Evolutionary conservation across 208 protist genomes (phyloP).

Genomic region (Acanthamoeba lenticulata): DNA sequence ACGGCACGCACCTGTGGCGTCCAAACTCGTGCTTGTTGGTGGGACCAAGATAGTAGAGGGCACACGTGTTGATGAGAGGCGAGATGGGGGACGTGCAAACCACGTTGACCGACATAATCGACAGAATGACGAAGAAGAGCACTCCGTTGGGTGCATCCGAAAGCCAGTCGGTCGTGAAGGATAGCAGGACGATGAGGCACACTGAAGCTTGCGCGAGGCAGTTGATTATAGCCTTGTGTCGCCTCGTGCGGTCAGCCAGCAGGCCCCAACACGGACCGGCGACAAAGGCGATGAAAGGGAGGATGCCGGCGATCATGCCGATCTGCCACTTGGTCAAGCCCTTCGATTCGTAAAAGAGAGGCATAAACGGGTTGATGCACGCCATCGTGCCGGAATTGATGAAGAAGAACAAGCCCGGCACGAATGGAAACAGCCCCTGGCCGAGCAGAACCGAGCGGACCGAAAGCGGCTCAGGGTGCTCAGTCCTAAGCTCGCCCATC

Average conservation of each 20-base stretch:
- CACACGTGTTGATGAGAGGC: neutral
- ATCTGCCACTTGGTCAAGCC: constrained; percentile 34
- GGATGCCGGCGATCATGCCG: neutral
- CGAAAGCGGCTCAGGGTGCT: too few species aligned
- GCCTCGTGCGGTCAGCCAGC: neutral
- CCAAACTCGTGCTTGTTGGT: constrained; percentile 1
- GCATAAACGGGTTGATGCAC: constrained; percentile 22
- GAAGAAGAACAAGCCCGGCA: constrained; percentile 18
- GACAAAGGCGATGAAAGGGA: constrained; percentile 9
- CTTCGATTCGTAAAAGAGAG: constrained; percentile 28
- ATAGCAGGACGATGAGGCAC: neutral
- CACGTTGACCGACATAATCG: neutral
- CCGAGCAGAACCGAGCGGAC: neutral
- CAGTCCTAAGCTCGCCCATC: too few species aligned
- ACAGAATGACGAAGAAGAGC: neutral
- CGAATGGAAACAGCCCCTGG: neutral
- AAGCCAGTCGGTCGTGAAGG: neutral
- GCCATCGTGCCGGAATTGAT: constrained; percentile 10
- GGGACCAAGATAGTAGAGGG: neutral
- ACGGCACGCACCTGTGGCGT: neutral
- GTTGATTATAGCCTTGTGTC: constrained; percentile 16
- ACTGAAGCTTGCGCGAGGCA: neutral
- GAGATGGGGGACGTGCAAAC: neutral
- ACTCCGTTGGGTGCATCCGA: neutral
- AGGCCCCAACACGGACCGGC: constrained; percentile 3